phyloP scores from a whole-genome alignment of 106 monocot genomes.

The Vanilla planifolia region DNA sequence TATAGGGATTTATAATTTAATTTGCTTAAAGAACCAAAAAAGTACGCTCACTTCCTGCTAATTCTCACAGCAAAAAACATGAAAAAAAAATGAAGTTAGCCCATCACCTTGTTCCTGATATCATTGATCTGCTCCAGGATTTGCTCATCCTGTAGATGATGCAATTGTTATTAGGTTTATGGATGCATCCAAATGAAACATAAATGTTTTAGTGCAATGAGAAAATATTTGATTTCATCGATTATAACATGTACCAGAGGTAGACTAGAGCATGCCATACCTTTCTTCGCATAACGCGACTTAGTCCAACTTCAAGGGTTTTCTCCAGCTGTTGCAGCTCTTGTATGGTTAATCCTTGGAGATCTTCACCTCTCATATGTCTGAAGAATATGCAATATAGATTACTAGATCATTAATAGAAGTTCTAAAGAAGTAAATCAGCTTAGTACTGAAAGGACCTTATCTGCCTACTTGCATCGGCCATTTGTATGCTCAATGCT shows the following conservation, averaged over 20 bases:
- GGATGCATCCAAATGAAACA: not conserved
- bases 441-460: constrained; percentile 20
- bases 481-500: constrained; percentile 40
- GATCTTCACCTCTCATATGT: constrained; percentile 66
- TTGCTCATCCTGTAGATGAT: constrained; percentile 22
- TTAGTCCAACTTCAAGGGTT: constrained; percentile 42
- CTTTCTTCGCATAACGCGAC: constrained; percentile 38
- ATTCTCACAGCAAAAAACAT: too few relatives aligned
- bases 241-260: too few relatives aligned
- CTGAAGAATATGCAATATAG: constrained; percentile 21
- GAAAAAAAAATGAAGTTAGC: not conserved
- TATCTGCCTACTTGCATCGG: constrained; percentile 35
- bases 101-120: constrained; percentile 42
- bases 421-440: not conserved
- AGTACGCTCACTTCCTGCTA: too few relatives aligned
- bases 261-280: constrained; percentile 8
- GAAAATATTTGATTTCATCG: not conserved
- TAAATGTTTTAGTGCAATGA: not conserved
- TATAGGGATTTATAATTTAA: too few relatives aligned
- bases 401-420: not conserved
- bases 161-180: not conserved
- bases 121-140: constrained; percentile 45
- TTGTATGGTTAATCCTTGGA: constrained; percentile 40
- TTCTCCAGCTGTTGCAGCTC: constrained; percentile 66
- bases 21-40: too few relatives aligned